These are phyloP conservation scores for Raffaelea arxii DNA, from an alignment of 2,329 filamentous ascomycete species.

Conservation along the genomic window DNA sequence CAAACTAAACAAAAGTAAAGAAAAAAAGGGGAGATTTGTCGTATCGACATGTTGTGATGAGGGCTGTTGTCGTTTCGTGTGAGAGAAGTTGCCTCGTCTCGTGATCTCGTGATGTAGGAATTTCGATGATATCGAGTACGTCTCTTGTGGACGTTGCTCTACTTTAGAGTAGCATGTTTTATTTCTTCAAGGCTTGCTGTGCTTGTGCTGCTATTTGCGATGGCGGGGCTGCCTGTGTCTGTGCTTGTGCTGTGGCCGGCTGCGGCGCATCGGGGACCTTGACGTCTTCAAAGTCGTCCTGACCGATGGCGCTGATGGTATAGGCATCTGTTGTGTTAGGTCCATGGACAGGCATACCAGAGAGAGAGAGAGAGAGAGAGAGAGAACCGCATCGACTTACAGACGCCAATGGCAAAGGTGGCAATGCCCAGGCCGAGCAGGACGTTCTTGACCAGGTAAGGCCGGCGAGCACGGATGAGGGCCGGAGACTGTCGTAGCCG, in stretches of 20 bases:
- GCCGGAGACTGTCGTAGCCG: conserved; percentile 78
- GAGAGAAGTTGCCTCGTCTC: too few relatives aligned
- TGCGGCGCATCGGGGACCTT: conserved; percentile 68
- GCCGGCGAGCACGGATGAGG: conserved; percentile 81
- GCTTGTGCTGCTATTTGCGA: conserved; percentile 10
- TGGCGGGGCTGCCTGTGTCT: conserved; percentile 21
- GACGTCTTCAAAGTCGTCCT: conserved; percentile 96
- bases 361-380: not conserved
- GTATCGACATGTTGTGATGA: too few relatives aligned
- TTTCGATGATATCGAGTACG: too few relatives aligned
- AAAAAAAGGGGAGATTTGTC: not conserved
- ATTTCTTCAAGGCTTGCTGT: conserved; percentile 10
- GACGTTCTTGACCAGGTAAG: conserved; percentile 84
- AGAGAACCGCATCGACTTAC: conserved; percentile 44
- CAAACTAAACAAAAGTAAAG: too few relatives aligned
- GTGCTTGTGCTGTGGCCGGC: conserved; percentile 11
- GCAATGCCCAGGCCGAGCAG: conserved; percentile 69
- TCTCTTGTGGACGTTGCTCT: too few relatives aligned
- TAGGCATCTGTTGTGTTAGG: conserved; percentile 36
- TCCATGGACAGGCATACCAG: not conserved
- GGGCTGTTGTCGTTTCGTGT: too few relatives aligned
- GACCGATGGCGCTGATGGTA: conserved; percentile 74
- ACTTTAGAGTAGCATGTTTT: too few relatives aligned
- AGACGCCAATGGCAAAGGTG: conserved; percentile 71
- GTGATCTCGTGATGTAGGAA: too few relatives aligned